These are phyloP conservation scores for Leishmania major DNA, from an alignment of 208 protist genomes.

Conservation along the genomic window DNA sequence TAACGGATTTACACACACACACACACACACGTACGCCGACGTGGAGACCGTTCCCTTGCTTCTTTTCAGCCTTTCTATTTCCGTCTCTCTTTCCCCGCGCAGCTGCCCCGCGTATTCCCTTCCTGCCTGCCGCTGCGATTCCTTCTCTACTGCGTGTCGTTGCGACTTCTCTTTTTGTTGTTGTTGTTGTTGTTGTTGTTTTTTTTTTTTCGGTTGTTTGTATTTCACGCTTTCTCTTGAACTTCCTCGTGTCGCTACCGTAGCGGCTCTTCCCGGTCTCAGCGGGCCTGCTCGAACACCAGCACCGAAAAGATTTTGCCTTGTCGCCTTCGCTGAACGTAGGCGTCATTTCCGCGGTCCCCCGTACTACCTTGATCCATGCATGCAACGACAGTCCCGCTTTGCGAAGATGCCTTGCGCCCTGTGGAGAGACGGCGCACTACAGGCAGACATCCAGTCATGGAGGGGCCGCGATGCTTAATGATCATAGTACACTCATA, in stretches of 20 bases:
- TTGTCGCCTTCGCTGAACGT: too few species aligned
- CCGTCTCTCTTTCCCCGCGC: not conserved
- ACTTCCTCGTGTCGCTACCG: not conserved
- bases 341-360: not conserved
- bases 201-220: not conserved
- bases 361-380: not conserved
- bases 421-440: not conserved
- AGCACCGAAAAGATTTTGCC: too few species aligned
- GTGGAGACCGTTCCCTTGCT: not conserved
- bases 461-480: not conserved
- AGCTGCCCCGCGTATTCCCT: too few species aligned
- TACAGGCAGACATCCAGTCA: too few species aligned
- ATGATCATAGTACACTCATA: not conserved
- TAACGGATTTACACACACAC: too few species aligned
- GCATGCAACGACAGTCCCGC: not conserved
- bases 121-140: too few species aligned
- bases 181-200: too few species aligned
- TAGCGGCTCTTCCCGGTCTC: too few species aligned
- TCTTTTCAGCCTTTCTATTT: not conserved
- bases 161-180: not conserved
- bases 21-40: too few species aligned
- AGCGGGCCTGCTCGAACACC: too few species aligned
- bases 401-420: not conserved
- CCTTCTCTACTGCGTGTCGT: too few species aligned
- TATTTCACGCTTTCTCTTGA: slow-evolving; percentile 2